These are phyloP conservation scores for Malus hybrid DNA, from an alignment of 331 rosid genomes.

Conservation along the genomic window DNA sequence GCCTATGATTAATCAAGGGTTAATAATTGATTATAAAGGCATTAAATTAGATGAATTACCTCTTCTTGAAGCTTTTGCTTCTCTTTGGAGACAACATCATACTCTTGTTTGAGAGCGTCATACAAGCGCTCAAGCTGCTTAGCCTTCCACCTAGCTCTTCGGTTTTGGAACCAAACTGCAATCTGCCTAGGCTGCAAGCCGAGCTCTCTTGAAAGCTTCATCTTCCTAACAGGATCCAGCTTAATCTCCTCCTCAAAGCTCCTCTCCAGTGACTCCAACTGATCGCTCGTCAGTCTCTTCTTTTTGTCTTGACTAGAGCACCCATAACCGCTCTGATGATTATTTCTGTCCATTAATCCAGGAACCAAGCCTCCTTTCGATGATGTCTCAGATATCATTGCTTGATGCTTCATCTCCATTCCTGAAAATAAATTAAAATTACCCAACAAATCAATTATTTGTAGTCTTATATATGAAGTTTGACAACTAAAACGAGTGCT, in stretches of 20 bases:
- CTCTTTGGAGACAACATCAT: constrained; percentile 46
- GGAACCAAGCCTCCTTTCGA: constrained; percentile 21
- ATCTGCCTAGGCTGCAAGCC: constrained; percentile 88
- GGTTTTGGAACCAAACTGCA: constrained; percentile 93
- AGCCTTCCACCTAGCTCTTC: constrained; percentile 82
- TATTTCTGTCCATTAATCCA: constrained; percentile 20
- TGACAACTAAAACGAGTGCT: neutral
- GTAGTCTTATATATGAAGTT: neutral
- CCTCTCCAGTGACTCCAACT: constrained; percentile 63
- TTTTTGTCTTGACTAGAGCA: constrained; percentile 52
- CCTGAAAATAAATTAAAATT: constrained; percentile 9
- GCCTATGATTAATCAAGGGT: no score
- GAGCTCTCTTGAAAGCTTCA: constrained; percentile 64
- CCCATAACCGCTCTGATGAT: constrained; percentile 15
- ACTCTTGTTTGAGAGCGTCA: constrained; percentile 53
- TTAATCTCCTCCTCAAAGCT: constrained; percentile 74
- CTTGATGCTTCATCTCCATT: constrained; percentile 38
- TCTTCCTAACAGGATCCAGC: constrained; percentile 73
- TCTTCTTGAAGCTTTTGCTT: constrained; percentile 68
- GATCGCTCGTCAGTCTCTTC: constrained; percentile 52
- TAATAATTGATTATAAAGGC: no score
- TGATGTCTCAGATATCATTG: constrained; percentile 18
- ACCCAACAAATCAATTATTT: neutral
- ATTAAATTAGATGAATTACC: constrained; percentile 27
- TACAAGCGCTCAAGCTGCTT: constrained; percentile 74